Percentiles rank a stretch among this genome's conserved stretches.
Evolutionary conservation across 371 early-diverging fungal species (phyloP).

Genomic region (Mortierella sp.): DNA sequence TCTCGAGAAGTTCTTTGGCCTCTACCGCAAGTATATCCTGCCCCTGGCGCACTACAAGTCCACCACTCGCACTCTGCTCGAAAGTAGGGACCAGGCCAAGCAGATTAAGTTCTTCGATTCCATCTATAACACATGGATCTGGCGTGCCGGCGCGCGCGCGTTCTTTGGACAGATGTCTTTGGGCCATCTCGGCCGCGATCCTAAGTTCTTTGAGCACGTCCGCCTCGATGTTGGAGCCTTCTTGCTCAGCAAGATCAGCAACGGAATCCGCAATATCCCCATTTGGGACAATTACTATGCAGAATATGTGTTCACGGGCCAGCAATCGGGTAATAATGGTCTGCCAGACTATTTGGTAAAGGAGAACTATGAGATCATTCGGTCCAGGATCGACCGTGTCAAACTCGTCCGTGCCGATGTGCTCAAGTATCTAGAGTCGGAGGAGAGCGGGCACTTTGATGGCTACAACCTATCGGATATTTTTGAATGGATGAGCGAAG

Average conservation of each 20-base stretch:
- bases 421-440: conserved; percentile 50
- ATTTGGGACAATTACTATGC: conserved; percentile 55
- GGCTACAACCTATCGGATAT: conserved; percentile 55
- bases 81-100: conserved; percentile 16
- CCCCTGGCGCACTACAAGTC: conserved; percentile 39
- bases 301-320: conserved; percentile 53
- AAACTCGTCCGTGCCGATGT: conserved; percentile 45
- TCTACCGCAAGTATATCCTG: conserved; percentile 48
- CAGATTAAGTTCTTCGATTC: conserved; percentile 48
- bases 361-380: conserved; percentile 50
- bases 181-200: conserved; percentile 52
- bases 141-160: conserved; percentile 37
- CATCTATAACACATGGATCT: conserved; percentile 48
- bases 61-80: conserved; percentile 30
- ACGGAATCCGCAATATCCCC: conserved; percentile 52
- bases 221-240: conserved; percentile 53
- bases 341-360: conserved; percentile 44
- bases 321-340: conserved; percentile 39
- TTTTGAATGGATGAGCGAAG: conserved; percentile 56
- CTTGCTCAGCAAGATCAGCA: conserved; percentile 45
- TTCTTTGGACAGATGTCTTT: conserved; percentile 55
- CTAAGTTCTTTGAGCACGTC: conserved; percentile 55
- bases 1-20: conserved; percentile 46
- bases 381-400: conserved; percentile 47
- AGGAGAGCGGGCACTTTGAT: conserved; percentile 53